phyloP scores from a whole-genome alignment of 2,329 filamentous ascomycete genomes.

The Cladophialophora chaetospira region DNA sequence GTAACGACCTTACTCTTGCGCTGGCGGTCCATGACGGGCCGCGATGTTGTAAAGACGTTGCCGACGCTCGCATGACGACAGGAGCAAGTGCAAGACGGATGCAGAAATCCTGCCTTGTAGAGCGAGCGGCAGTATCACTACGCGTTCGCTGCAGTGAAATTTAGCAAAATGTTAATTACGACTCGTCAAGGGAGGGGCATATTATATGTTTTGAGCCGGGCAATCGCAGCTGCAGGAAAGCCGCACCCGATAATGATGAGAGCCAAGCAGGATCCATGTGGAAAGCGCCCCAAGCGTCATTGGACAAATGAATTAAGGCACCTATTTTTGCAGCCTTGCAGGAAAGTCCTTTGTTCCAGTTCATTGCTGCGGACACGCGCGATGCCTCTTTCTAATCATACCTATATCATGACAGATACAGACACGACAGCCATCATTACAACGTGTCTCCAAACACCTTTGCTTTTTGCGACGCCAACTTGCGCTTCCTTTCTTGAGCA shows the following conservation, averaged over 20 bases:
- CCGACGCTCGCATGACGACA: slow-evolving; percentile 33
- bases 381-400: background rate
- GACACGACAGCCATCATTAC: background rate
- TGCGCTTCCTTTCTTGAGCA: slow-evolving; percentile 24
- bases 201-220: slow-evolving; percentile 12
- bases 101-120: slow-evolving; percentile 19
- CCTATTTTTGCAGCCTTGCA: background rate
- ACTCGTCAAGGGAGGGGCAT: slow-evolving; percentile 11
- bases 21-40: slow-evolving; percentile 49
- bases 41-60: slow-evolving; percentile 28
- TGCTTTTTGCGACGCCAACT: slow-evolving; percentile 30
- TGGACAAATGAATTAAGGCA: too few relatives aligned
- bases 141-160: slow-evolving; percentile 5
- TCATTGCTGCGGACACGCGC: background rate
- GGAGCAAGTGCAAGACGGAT: slow-evolving; percentile 9
- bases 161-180: background rate
- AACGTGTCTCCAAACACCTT: slow-evolving; percentile 23
- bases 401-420: background rate
- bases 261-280: slow-evolving; percentile 9
- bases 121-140: slow-evolving; percentile 15
- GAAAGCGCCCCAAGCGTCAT: background rate
- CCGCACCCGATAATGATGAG: slow-evolving; percentile 13
- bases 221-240: background rate
- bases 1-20: slow-evolving; percentile 48
- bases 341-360: background rate